Evolutionary conservation across 805 yeast genomes (phyloP), one percentile per base, ranked within the genome.

Genomic region (Hanseniaspora guilliermondii): DNA sequence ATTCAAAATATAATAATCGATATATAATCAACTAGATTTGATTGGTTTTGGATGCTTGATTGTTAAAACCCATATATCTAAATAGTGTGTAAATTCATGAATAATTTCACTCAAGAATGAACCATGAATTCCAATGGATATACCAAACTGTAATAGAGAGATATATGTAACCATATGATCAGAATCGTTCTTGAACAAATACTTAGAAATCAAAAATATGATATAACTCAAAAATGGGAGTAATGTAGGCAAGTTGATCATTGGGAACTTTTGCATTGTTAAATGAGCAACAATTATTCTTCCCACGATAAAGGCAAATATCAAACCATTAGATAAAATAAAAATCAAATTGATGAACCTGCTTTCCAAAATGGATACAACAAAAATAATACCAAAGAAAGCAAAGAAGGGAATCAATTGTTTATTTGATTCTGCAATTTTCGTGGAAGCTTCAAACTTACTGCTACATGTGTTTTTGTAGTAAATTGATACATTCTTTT

Each of bases 251-350:
- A 85, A 73, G 49, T 87, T 85, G 59, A 76, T 61, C 64, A 73
- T 69, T 47, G 97, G 97, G 73, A 85, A 88, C 14, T 71, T 68
- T 66, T 85, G 95, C 49, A 76, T 70, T 0, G 96, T 86, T 60
- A 91, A 77, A 66, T 89, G 97, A 2, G 87, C 89, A 55, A 83
- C 73, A 62, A 89, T 89, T 58, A 89, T 87, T 64, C 93, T 78
- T 4, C 97, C 97, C n/a, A 91, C 97, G 3, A 79, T 73, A 62
- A 85, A 83, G 0, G 97, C 96, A 60, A 84, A 69, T 0, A 85
- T 76, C 50, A 83, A 73, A 1, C 95, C 94, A 62, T 85, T 79
- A 30, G 89, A 77, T 47, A 84, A 63, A 22, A 82, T 70, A 59
- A 83, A 74, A 35, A 94, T 84, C 44, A 86, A 65, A 40, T 68